Conservation (phyloP, 192 early-diverging fungal species). For the Umbelopsis vinacea region DNA sequence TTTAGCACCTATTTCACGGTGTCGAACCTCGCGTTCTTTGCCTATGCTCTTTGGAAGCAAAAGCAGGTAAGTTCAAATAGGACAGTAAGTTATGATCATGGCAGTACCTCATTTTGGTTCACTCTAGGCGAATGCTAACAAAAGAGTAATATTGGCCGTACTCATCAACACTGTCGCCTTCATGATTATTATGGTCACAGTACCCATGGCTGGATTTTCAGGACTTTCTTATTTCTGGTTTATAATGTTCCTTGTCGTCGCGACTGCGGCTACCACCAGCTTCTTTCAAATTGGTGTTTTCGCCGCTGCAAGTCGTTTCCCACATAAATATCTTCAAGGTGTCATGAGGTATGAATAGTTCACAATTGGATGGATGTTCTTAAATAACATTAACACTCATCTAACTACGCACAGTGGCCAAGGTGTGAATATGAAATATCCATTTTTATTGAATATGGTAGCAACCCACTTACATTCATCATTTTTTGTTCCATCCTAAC, state of each 20-base stretch:
- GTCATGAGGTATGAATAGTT: constrained; percentile 63
- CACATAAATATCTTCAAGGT: constrained; percentile 69
- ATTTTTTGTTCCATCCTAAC: not conserved
- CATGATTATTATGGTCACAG: constrained; percentile 54
- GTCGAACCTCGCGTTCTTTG: constrained; percentile 59
- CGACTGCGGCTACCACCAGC: constrained; percentile 63
- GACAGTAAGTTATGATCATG: not conserved
- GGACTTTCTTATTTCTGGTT: constrained; percentile 68
- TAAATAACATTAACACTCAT: too few relatives aligned
- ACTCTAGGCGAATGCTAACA: constrained; percentile 30
- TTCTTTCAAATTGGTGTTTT: constrained; percentile 71
- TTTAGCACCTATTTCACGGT: constrained; percentile 70
- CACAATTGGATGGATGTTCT: not conserved
- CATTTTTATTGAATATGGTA: not conserved
- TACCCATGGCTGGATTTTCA: constrained; percentile 41
- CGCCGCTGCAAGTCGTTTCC: constrained; percentile 71
- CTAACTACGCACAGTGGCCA: constrained; percentile 44
- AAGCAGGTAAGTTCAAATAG: constrained; percentile 42
- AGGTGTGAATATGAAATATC: constrained; percentile 34
- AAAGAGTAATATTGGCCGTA: constrained; percentile 42
- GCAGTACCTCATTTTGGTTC: too few relatives aligned
- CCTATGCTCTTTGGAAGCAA: constrained; percentile 55
- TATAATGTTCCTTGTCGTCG: constrained; percentile 56
- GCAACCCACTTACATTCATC: not conserved
- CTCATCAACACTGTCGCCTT: constrained; percentile 59